Evolutionary conservation across 1,139 yeast genomes (phyloP).

Genomic region (Kodamaea fungicola): DNA sequence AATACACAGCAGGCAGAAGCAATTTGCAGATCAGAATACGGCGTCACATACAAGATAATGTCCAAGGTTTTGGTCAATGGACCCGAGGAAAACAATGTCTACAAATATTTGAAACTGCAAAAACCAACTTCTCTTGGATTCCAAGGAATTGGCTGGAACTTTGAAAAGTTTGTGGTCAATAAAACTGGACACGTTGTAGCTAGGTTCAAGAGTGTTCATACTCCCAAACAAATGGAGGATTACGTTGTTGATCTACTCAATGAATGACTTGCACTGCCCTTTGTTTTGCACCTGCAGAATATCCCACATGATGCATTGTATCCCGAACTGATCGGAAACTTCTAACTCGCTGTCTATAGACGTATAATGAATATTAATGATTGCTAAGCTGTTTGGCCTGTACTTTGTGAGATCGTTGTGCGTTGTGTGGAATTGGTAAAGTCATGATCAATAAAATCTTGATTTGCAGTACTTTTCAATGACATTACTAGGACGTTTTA

Average conservation of each 20-base stretch:
- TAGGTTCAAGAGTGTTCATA: constrained; percentile 66
- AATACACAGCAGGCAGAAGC: constrained; percentile 58
- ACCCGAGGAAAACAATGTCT: constrained; percentile 26
- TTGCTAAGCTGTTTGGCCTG: too few relatives aligned
- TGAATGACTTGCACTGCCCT: too few relatives aligned
- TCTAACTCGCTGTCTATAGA: too few relatives aligned
- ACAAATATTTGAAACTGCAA: constrained; percentile 25
- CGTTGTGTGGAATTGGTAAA: too few relatives aligned
- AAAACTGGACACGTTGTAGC: constrained; percentile 67
- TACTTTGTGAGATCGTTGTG: too few relatives aligned
- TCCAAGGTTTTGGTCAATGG: constrained; percentile 39
- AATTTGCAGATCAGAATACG: constrained; percentile 65
- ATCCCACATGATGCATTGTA: too few relatives aligned
- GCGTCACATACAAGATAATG: constrained; percentile 45
- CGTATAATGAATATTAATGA: too few relatives aligned
- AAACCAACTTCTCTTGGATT: constrained; percentile 63
- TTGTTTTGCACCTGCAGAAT: too few relatives aligned
- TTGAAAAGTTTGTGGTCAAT: constrained; percentile 83
- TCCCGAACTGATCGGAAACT: too few relatives aligned
- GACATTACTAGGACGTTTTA: too few relatives aligned
- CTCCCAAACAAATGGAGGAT: constrained; percentile 58
- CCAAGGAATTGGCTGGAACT: constrained; percentile 88
- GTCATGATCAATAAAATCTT: too few relatives aligned
- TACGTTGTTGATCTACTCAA: constrained; percentile 44
- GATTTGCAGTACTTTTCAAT: too few relatives aligned